Evolutionary conservation across 306 rosid species (phyloP).

Genomic region (Vicia sativa): DNA sequence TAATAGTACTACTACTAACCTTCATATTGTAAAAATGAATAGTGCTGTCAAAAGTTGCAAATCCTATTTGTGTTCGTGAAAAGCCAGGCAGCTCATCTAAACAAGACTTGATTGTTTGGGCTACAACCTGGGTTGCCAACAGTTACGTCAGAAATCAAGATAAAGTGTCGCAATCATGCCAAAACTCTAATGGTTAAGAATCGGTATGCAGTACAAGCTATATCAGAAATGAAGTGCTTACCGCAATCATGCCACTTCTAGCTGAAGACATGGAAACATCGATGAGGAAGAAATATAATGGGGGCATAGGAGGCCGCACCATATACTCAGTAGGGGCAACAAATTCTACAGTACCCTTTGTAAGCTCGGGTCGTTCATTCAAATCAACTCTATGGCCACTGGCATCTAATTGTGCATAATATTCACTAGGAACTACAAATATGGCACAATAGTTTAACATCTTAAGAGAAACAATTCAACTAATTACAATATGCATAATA

Average conservation of each 20-base stretch:
- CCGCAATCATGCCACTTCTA: slow-evolving; percentile 99
- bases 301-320: slow-evolving; percentile 99
- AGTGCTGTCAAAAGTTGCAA: slow-evolving; percentile 97
- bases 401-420: slow-evolving; percentile 90
- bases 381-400: slow-evolving; percentile 87
- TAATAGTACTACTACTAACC: slow-evolving; percentile 51
- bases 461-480: background rate
- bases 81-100: slow-evolving; percentile 95
- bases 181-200: slow-evolving; percentile 7
- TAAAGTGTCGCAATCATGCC: background rate
- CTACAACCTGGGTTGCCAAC: slow-evolving; percentile 68
- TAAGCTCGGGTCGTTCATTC: slow-evolving; percentile 91
- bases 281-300: slow-evolving; percentile 92
- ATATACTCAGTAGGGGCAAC: slow-evolving; percentile 99
- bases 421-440: slow-evolving; percentile 85
- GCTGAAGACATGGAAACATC: slow-evolving; percentile 91
- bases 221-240: slow-evolving; percentile 39
- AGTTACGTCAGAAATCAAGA: slow-evolving; percentile 30
- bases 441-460: slow-evolving; percentile 30
- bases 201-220: slow-evolving; percentile 7
- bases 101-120: slow-evolving; percentile 87
- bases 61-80: slow-evolving; percentile 97
- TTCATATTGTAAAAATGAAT: slow-evolving; percentile 97
- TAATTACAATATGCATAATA: too few relatives aligned
- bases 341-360: slow-evolving; percentile 90